These are phyloP conservation scores for Coemansia sp. DNA, from an alignment of 192 early-diverging fungal species.

Conservation along the genomic window DNA sequence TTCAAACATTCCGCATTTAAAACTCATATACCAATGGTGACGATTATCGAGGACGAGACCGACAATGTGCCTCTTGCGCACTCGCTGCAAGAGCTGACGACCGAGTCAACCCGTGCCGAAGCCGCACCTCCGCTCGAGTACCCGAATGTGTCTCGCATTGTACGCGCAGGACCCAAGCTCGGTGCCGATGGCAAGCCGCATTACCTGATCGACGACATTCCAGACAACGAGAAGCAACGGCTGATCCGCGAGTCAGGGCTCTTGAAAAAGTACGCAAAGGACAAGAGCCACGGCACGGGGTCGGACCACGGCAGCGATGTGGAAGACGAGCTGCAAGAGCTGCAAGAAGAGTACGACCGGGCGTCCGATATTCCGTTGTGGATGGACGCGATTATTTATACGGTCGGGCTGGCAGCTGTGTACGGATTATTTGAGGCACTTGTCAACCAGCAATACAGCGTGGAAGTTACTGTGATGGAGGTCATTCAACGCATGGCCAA, in stretches of 20 bases:
- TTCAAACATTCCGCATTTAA: background rate
- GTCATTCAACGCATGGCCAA: constrained; percentile 34
- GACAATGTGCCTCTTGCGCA: constrained; percentile 39
- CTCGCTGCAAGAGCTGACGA: constrained; percentile 20
- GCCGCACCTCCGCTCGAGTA: constrained; percentile 40
- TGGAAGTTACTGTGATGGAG: constrained; percentile 33
- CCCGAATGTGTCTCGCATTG: constrained; percentile 37
- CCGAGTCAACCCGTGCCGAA: background rate
- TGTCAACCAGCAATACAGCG: constrained; percentile 53
- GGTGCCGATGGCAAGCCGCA: constrained; percentile 46
- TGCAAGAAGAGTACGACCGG: background rate
- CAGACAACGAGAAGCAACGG: constrained; percentile 52
- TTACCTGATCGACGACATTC: constrained; percentile 55
- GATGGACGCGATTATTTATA: constrained; percentile 47
- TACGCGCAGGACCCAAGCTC: constrained; percentile 35
- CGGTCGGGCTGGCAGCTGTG: constrained; percentile 29
- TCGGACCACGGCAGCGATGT: constrained; percentile 16
- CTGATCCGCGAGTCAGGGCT: constrained; percentile 52
- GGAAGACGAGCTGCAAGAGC: constrained; percentile 12
- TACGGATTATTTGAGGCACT: constrained; percentile 50
- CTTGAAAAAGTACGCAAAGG: constrained; percentile 30
- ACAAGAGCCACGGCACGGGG: constrained; percentile 17
- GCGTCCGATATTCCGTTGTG: constrained; percentile 26
- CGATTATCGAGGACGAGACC: constrained; percentile 34
- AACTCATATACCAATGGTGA: constrained; percentile 19